Conservation (phyloP, 2,329 filamentous ascomycete species). For the Claviceps spartinae region DNA sequence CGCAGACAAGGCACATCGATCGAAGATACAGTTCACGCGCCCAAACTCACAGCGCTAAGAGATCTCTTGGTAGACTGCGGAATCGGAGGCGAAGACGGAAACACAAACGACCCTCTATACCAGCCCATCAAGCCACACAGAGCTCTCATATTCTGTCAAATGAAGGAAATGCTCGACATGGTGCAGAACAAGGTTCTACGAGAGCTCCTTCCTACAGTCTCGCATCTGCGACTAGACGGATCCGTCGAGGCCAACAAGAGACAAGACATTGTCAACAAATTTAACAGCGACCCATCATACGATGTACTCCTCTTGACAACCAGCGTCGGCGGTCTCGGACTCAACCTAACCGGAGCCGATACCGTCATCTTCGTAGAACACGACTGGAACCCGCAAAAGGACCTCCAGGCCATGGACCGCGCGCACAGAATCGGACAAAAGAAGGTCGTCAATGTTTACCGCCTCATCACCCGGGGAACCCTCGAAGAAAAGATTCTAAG, state of each 20-base stretch:
- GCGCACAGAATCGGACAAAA: constrained; percentile 98
- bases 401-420: constrained; percentile 97
- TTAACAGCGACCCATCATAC: constrained; percentile 95
- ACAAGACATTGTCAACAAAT: constrained; percentile 96
- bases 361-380: constrained; percentile 99
- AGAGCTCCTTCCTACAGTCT: constrained; percentile 80
- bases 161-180: constrained; percentile 99
- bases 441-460: constrained; percentile 98
- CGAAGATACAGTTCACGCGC: constrained; percentile 76
- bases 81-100: constrained; percentile 65
- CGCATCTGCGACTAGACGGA: constrained; percentile 87
- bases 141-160: constrained; percentile 94
- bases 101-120: constrained; percentile 45
- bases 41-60: constrained; percentile 78
- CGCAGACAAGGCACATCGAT: constrained; percentile 67
- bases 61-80: constrained; percentile 97
- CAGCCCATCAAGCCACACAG: constrained; percentile 91
- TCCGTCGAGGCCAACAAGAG: constrained; percentile 84
- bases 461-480: constrained; percentile 87
- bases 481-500: constrained; percentile 97
- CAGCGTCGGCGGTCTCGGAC: constrained; percentile 81
- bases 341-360: constrained; percentile 93
- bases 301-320: constrained; percentile 90
- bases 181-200: constrained; percentile 89
- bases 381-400: constrained; percentile 98